Conservation (phyloP, 768 basidiomycete genomes). For the Auricularia cornea region DNA sequence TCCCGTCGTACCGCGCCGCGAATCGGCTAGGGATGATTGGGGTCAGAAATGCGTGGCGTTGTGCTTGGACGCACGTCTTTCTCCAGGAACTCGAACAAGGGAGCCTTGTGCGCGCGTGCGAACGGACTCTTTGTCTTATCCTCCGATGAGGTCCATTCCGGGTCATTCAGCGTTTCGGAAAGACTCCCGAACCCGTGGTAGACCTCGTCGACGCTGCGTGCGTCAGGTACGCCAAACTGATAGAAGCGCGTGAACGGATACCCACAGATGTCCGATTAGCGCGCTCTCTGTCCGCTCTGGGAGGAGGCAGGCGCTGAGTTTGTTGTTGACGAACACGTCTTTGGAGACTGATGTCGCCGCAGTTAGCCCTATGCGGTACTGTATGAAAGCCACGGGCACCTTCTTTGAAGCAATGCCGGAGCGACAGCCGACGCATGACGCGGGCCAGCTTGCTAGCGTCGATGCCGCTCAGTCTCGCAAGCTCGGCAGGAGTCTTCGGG, state of each 20-base stretch:
- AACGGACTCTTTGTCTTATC: not conserved
- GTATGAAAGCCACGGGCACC: slow-evolving; percentile 13
- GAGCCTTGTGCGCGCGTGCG: not conserved
- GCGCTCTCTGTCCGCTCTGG: slow-evolving; percentile 12
- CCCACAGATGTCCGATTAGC: not conserved
- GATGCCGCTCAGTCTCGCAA: slow-evolving; percentile 15
- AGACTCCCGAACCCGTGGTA: slow-evolving; percentile 20
- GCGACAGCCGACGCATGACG: slow-evolving; percentile 22
- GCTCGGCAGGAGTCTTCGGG: slow-evolving; percentile 23
- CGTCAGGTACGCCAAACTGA: not conserved
- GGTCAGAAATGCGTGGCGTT: no score
- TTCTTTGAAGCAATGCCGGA: slow-evolving; percentile 23
- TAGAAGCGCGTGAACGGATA: no score
- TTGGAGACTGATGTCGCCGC: slow-evolving; percentile 17
- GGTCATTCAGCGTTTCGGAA: slow-evolving; percentile 28
- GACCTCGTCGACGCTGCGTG: slow-evolving; percentile 11
- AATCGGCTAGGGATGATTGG: no score
- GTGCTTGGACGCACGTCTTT: not conserved
- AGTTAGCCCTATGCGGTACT: not conserved
- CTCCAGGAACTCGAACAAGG: not conserved
- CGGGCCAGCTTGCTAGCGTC: slow-evolving; percentile 22
- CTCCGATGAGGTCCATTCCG: slow-evolving; percentile 11
- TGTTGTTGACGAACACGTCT: slow-evolving; percentile 28
- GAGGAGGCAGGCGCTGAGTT: slow-evolving; percentile 23
- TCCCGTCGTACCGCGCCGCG: no score